Percentiles rank a stretch among this genome's conserved stretches.
phyloP scores from a whole-genome alignment of 768 basidiomycete genomes.

The Dendrothele bispora region DNA sequence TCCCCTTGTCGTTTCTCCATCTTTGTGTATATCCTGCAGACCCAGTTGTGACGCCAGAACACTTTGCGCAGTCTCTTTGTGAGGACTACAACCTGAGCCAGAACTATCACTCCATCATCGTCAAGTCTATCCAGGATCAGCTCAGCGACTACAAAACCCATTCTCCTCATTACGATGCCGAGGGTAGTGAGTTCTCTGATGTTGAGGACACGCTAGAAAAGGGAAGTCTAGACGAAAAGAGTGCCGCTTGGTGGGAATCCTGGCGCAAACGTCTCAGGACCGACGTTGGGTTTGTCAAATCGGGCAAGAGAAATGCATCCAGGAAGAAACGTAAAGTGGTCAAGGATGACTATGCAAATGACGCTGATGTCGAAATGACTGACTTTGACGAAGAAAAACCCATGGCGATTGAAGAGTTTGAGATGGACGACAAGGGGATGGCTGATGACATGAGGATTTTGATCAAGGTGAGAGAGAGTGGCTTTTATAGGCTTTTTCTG shows the following conservation, averaged over 20 bases:
- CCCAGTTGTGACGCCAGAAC: conserved; percentile 83
- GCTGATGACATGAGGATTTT: conserved; percentile 89
- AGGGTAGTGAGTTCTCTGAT: conserved; percentile 30
- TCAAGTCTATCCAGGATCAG: conserved; percentile 86
- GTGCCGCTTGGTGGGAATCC: conserved; percentile 64
- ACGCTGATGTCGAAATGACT: conserved; percentile 15
- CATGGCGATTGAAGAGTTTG: conserved; percentile 59
- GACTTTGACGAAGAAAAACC: conserved; percentile 36
- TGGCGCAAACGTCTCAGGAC: conserved; percentile 62
- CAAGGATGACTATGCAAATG: conserved; percentile 22
- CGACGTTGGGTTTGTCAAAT: conserved; percentile 32
- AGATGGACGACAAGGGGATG: conserved; percentile 61
- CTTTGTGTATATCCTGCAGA: too few relatives aligned
- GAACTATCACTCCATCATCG: conserved; percentile 64
- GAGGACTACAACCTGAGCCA: conserved; percentile 85
- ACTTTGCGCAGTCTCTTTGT: conserved; percentile 86
- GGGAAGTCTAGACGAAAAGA: conserved; percentile 51
- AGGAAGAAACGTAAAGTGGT: conserved; percentile 39
- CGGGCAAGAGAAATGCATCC: conserved; percentile 26
- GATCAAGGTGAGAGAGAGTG: conserved; percentile 70
- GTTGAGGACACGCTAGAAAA: conserved; percentile 22
- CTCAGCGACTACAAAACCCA: conserved; percentile 78
- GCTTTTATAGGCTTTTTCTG: conserved; percentile 4
- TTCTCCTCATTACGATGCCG: conserved; percentile 52
- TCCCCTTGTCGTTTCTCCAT: too few relatives aligned